Evolutionary conservation across 169 alveolate genomes (phyloP).

Genomic region (Perkinsus marinus): DNA sequence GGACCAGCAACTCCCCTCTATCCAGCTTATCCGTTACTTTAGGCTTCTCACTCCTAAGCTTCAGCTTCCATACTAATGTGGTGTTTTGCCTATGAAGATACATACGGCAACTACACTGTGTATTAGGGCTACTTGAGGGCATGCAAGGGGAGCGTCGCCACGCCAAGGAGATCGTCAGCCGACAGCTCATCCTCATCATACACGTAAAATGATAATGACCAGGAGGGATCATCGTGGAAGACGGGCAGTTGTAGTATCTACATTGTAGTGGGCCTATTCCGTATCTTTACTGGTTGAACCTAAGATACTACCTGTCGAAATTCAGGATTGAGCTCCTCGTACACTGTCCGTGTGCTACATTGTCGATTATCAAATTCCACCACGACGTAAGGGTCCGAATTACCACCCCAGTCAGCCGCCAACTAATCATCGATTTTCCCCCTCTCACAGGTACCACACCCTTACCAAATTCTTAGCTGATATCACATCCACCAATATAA

Average conservation of each 20-base stretch:
- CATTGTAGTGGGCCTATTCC: background rate
- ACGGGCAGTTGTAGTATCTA: background rate
- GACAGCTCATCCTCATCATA: background rate
- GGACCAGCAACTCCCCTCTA: background rate
- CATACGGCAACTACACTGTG: background rate
- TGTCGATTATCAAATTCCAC: background rate
- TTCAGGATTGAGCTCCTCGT: background rate
- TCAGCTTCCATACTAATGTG: background rate
- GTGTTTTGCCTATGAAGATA: background rate
- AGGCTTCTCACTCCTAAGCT: background rate
- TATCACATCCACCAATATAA: background rate
- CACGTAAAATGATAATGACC: background rate
- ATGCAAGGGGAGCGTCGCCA: background rate
- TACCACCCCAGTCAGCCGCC: background rate
- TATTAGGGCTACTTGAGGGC: background rate
- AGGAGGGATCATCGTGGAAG: background rate
- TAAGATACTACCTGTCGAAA: background rate
- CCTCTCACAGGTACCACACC: background rate
- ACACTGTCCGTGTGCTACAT: background rate
- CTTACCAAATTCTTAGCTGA: background rate
- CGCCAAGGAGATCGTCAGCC: background rate
- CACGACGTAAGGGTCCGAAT: background rate
- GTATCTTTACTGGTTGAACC: background rate
- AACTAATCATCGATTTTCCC: background rate
- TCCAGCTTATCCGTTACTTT: background rate